Evolutionary conservation across 306 rosid species (phyloP).

Genomic region (Acacia confusa): DNA sequence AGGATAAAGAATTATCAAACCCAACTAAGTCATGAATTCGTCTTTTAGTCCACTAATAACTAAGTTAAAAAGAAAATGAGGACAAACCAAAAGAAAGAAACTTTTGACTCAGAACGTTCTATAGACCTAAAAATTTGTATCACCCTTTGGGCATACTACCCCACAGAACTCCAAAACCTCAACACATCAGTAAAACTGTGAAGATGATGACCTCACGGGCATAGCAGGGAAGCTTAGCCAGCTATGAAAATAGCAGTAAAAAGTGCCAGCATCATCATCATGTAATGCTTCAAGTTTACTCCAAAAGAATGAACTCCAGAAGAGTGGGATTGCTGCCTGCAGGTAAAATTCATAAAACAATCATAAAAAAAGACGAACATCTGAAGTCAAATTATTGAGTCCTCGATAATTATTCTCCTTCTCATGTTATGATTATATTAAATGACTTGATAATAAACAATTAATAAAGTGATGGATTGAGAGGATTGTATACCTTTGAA

Average conservation of each 20-base stretch:
- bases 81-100: constrained; percentile 10
- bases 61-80: constrained; percentile 28
- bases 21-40: neutral
- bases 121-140: neutral
- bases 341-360: constrained; percentile 5
- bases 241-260: constrained; percentile 33
- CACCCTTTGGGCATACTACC: neutral
- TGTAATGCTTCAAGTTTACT: neutral
- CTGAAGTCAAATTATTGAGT: neutral
- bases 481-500: constrained; percentile 51
- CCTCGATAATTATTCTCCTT: neutral
- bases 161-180: neutral
- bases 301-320: constrained; percentile 40
- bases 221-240: constrained; percentile 32
- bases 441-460: neutral
- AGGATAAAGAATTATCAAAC: constrained; percentile 20
- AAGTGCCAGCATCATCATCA: constrained; percentile 52
- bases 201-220: neutral
- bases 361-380: neutral
- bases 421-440: neutral
- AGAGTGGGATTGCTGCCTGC: constrained; percentile 41
- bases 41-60: constrained; percentile 12
- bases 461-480: neutral
- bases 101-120: neutral
- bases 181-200: neutral